phyloP scores from a whole-genome alignment of 192 early-diverging fungal genomes.

The Chytriomyces hyalinus region DNA sequence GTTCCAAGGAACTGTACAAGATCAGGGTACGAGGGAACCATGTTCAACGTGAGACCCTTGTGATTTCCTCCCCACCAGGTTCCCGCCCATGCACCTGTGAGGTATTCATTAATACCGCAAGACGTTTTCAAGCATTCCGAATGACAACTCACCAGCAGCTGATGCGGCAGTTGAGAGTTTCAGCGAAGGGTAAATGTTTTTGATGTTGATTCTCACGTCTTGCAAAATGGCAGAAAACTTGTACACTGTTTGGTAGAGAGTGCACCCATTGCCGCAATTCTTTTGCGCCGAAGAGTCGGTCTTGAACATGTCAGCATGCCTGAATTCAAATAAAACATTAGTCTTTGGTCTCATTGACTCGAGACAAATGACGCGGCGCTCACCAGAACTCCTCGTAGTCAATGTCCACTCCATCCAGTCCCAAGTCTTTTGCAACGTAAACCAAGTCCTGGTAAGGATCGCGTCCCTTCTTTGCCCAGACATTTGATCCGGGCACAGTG shows the following conservation, averaged over 20 bases:
- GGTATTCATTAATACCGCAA: too few relatives aligned
- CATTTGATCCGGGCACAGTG: neutral
- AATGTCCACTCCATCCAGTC: conserved; percentile 28
- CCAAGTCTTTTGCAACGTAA: conserved; percentile 17
- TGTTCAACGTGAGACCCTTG: conserved; percentile 18
- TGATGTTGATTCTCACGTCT: conserved; percentile 67
- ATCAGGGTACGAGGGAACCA: conserved; percentile 25
- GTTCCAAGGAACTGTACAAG: neutral
- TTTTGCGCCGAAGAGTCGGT: conserved; percentile 3
- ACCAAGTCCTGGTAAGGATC: conserved; percentile 33
- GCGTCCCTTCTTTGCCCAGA: conserved; percentile 6
- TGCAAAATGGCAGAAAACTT: conserved; percentile 62
- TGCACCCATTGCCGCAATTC: conserved; percentile 20
- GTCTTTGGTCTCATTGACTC: neutral
- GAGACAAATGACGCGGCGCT: neutral
- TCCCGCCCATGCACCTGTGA: conserved; percentile 9
- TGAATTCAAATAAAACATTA: neutral
- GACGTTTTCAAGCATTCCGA: too few relatives aligned
- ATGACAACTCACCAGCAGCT: conserved; percentile 8
- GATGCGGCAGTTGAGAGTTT: conserved; percentile 24
- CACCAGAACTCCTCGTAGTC: conserved; percentile 32
- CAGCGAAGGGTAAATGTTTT: conserved; percentile 54
- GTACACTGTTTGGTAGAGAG: conserved; percentile 21
- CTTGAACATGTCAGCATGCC: conserved; percentile 34
- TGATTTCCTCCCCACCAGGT: conserved; percentile 32